Percentiles rank a stretch among this genome's conserved stretches.
These are phyloP conservation scores for Wickerhamomyces rabaulensis DNA, from an alignment of 805 yeast genomes.

Conservation along the genomic window DNA sequence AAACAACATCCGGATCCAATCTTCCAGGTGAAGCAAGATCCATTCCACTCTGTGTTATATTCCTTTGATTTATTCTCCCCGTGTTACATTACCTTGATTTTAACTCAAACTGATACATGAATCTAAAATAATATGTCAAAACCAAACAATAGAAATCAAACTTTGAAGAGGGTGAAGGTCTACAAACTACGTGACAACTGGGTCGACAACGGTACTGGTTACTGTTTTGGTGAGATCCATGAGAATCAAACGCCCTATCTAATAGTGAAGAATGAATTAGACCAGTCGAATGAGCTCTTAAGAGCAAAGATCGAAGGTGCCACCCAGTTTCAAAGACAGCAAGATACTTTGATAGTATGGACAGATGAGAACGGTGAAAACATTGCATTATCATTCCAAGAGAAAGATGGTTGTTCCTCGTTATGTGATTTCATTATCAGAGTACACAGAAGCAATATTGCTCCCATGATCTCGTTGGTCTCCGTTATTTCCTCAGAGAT, in stretches of 20 bases:
- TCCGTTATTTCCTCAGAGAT: conserved; percentile 50
- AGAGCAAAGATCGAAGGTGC: conserved; percentile 65
- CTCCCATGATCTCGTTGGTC: conserved; percentile 68
- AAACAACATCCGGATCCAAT: not conserved
- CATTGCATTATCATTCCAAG: conserved; percentile 89
- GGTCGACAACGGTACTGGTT: conserved; percentile 92
- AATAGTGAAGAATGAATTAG: conserved; percentile 66
- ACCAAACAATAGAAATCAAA: conserved; percentile 6
- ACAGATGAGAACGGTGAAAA: conserved; percentile 68
- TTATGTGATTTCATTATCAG: conserved; percentile 75
- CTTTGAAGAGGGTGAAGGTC: conserved; percentile 84
- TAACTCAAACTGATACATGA: not conserved
- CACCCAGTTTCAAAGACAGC: conserved; percentile 87
- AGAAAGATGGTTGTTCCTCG: conserved; percentile 80
- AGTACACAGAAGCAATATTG: conserved; percentile 47
- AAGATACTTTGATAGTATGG: conserved; percentile 93
- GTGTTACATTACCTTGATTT: not conserved
- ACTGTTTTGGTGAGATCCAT: conserved; percentile 64
- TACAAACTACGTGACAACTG: conserved; percentile 79
- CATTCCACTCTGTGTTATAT: not conserved
- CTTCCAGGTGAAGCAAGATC: not conserved
- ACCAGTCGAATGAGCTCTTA: conserved; percentile 53
- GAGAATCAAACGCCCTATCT: conserved; percentile 45
- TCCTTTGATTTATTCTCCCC: not conserved
- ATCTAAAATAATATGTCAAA: not conserved